Percentiles rank a stretch among this genome's conserved stretches.
Conservation (phyloP, 495 filamentous ascomycete species). For the Penicillium herquei region DNA sequence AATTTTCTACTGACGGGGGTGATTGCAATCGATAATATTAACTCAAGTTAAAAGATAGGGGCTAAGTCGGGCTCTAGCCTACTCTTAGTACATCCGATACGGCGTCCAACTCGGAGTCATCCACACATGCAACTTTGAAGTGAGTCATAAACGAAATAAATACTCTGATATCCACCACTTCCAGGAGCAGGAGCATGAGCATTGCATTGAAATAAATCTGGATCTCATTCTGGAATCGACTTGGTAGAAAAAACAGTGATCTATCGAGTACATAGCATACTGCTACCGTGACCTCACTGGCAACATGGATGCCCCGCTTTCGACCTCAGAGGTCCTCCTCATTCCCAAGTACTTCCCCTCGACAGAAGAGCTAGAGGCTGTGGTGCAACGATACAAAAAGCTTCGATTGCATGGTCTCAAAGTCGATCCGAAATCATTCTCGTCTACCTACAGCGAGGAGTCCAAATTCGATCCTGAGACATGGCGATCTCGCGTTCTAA, state of each 20-base stretch:
- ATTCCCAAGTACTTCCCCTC: constrained; percentile 17
- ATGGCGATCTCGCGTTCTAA: constrained; percentile 45
- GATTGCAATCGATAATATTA: no score
- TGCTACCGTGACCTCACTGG: neutral
- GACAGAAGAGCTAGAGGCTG: constrained; percentile 4
- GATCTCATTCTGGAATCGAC: neutral
- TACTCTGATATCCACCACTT: neutral
- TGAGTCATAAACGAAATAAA: neutral
- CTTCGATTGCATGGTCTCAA: constrained; percentile 30
- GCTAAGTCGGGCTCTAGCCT: no score
- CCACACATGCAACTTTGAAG: no score
- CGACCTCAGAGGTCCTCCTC: constrained; percentile 7
- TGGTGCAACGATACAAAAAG: constrained; percentile 20
- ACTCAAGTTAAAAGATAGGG: no score
- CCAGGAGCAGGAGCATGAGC: no score
- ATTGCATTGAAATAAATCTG: neutral
- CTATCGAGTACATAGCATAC: neutral
- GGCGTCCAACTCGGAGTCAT: no score
- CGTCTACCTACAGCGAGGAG: constrained; percentile 47
- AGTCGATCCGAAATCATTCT: constrained; percentile 40
- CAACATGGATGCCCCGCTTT: constrained; percentile 7
- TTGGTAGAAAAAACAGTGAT: no score
- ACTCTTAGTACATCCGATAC: no score
- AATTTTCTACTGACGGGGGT: no score
- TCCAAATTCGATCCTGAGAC: constrained; percentile 35